Evolutionary conservation across 257 asterid genomes (phyloP).

Genomic region (Leonotis leonurus): DNA sequence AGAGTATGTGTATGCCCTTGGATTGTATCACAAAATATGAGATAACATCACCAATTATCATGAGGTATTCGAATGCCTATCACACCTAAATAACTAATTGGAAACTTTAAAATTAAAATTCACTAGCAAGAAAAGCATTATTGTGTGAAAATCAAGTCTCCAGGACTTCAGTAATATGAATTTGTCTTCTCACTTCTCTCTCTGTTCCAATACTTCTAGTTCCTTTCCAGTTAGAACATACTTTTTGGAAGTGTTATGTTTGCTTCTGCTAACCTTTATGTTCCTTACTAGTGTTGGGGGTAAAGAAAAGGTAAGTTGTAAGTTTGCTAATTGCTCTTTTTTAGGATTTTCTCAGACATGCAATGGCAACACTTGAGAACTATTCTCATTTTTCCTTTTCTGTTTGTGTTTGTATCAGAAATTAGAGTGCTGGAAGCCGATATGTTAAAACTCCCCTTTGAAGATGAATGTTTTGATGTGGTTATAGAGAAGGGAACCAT

Average conservation of each 20-base stretch:
- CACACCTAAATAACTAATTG: background rate
- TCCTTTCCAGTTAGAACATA: background rate
- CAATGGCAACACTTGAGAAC: conserved; percentile 4
- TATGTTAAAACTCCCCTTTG: conserved; percentile 92
- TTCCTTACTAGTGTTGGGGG: background rate
- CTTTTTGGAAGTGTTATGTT: background rate
- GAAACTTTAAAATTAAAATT: background rate
- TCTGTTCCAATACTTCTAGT: background rate
- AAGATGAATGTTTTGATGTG: conserved; percentile 68
- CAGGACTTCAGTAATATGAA: background rate
- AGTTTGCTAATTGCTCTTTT: background rate
- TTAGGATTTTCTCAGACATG: background rate
- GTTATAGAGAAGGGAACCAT: conserved; percentile 97
- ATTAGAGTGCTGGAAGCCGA: conserved; percentile 88
- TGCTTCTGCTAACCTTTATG: background rate
- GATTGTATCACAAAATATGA: background rate
- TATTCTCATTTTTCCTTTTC: background rate
- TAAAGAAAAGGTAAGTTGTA: background rate
- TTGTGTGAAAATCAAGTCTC: background rate
- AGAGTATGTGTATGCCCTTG: background rate
- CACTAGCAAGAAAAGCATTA: background rate
- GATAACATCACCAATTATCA: background rate
- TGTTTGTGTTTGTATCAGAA: conserved; percentile 36
- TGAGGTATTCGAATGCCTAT: background rate
- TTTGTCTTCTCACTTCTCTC: background rate